These are phyloP conservation scores for Pleurotus tuoliensis DNA, from an alignment of 768 basidiomycete species.

Conservation along the genomic window DNA sequence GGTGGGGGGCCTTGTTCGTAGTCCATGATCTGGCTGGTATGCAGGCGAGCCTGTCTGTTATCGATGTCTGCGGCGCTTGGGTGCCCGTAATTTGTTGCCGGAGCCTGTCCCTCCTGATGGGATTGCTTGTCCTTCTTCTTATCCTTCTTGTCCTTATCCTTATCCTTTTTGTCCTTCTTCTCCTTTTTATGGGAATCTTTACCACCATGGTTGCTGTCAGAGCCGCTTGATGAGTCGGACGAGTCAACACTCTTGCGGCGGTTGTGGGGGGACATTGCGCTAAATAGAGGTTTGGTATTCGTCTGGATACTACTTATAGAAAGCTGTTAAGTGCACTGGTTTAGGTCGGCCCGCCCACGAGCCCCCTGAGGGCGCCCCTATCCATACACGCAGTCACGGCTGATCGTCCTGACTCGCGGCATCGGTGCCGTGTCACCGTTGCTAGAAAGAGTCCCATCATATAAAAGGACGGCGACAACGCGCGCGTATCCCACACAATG, in stretches of 20 bases:
- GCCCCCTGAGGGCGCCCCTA: no score
- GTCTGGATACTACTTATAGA: not conserved
- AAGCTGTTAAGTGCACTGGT: constrained; percentile 3
- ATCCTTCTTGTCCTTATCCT: constrained; percentile 18
- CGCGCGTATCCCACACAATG: no score
- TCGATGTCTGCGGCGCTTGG: not conserved
- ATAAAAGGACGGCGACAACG: no score
- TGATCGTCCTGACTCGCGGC: no score
- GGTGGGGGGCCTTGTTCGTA: constrained; percentile 12
- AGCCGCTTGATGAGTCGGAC: constrained; percentile 19
- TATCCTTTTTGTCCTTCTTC: constrained; percentile 15
- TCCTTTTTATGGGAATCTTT: constrained; percentile 9
- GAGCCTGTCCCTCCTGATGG: constrained; percentile 11
- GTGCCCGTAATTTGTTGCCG: not conserved
- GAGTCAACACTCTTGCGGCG: constrained; percentile 29
- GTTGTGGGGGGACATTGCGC: constrained; percentile 1
- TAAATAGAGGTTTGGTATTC: not conserved
- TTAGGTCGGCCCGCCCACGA: not conserved
- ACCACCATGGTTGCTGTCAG: constrained; percentile 9
- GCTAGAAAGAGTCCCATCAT: no score
- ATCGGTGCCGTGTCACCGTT: no score
- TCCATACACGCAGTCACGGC: no score
- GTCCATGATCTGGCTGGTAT: not conserved
- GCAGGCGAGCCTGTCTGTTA: constrained; percentile 4
- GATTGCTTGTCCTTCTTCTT: constrained; percentile 20